Percentiles rank a stretch among this genome's conserved stretches.
These are phyloP conservation scores for Fusarium sambucinum DNA, from an alignment of 2,329 filamentous ascomycete species.

Conservation along the genomic window DNA sequence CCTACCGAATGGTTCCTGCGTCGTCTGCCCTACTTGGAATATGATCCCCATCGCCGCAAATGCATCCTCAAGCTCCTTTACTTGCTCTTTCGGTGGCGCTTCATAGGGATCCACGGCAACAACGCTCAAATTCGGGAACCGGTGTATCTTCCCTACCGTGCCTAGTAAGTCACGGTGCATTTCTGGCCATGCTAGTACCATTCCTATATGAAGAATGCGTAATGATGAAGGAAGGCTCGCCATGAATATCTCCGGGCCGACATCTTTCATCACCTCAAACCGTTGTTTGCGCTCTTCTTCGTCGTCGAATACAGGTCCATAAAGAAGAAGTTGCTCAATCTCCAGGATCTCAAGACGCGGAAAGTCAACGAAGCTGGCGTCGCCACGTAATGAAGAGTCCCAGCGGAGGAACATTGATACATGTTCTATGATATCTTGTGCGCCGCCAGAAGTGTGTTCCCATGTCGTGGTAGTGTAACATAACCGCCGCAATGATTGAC, in stretches of 20 bases:
- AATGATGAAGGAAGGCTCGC: conserved; percentile 43
- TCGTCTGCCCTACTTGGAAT: conserved; percentile 43
- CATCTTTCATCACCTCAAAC: conserved; percentile 37
- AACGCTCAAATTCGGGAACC: conserved; percentile 40
- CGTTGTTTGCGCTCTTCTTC: conserved; percentile 34
- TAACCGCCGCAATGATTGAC: conserved; percentile 39
- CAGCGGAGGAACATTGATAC: conserved; percentile 44
- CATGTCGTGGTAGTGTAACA: conserved; percentile 47
- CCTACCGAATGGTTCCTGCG: conserved; percentile 45
- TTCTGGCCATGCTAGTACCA: conserved; percentile 47
- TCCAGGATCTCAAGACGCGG: conserved; percentile 45
- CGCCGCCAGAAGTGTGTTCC: conserved; percentile 41
- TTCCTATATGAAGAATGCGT: conserved; percentile 44
- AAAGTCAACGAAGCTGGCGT: conserved; percentile 46
- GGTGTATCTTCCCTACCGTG: conserved; percentile 37
- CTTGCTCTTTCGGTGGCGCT: conserved; percentile 30
- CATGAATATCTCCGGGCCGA: conserved; percentile 45
- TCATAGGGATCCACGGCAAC: conserved; percentile 48
- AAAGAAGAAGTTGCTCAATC: conserved; percentile 47
- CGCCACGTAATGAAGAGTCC: conserved; percentile 43
- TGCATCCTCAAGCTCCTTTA: conserved; percentile 34
- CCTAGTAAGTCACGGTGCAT: conserved; percentile 45
- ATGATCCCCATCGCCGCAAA: conserved; percentile 38
- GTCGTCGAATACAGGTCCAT: conserved; percentile 46
- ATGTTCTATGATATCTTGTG: conserved; percentile 45